Percentiles rank a stretch among this genome's conserved stretches.
Conservation (phyloP, 345 rosid species). For the Camelina laxa region DNA sequence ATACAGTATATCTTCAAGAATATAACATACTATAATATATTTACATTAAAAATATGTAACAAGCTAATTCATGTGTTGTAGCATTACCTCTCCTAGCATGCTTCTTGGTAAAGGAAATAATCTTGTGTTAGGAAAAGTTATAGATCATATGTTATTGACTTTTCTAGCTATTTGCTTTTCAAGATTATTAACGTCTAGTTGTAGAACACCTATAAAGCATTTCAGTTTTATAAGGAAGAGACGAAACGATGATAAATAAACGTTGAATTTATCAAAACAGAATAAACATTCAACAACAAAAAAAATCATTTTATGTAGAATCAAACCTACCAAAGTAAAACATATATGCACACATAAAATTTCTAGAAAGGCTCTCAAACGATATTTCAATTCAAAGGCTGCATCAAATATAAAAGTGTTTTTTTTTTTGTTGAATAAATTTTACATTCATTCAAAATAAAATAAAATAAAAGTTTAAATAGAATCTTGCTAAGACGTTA, state of each 20-base stretch:
- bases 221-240: conserved; percentile 4
- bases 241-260: conserved; percentile 17
- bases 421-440: no score
- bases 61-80: not conserved
- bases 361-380: no score
- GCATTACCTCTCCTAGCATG: not conserved
- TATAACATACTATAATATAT: no score
- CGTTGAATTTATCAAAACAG: not conserved
- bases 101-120: not conserved
- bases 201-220: conserved; percentile 21
- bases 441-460: no score
- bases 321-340: no score
- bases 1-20: not conserved
- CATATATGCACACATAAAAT: no score
- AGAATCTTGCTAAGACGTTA: no score
- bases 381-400: no score
- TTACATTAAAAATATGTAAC: not conserved
- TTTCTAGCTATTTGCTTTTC: not conserved
- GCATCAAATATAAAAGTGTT: no score
- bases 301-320: no score
- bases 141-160: not conserved
- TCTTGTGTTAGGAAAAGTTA: not conserved
- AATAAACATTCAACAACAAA: no score
- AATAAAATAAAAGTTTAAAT: no score
- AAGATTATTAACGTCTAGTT: conserved; percentile 12